Base-by-base conservation (phyloP, 192 early-diverging fungal species). In the Coemansia sp. region DNA sequence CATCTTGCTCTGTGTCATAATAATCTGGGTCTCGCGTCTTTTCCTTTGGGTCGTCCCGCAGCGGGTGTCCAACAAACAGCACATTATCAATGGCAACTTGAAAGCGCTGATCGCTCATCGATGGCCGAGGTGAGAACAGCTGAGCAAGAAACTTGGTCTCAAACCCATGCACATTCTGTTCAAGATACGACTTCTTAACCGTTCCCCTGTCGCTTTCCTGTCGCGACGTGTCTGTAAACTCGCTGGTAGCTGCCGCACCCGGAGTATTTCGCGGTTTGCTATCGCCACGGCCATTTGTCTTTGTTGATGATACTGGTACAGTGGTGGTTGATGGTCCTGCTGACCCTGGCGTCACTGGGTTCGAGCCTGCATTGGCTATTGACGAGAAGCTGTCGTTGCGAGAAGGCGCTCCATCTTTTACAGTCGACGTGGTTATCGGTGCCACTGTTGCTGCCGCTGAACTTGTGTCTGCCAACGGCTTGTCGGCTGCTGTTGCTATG, bases 31-130 rank as follows among this genome's bases (percentile, higher is more conserved):
- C 87, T 70, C 46, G 67, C 23, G 76, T 58, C 72, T 72, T 74
- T 28, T 71, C 78, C 24, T 74, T 81, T 21, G 73, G 68, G 51
- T 81, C 78, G 53, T 84, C 80, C 15, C 74, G 64, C 58, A 85
- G 74, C 17, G 88, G 88, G 54, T 89, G 89, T 0, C 90, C 90
- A 3, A 91, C 83, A 87, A 98, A 95, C 9, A 88, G 86, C 55
- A 95, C 63, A 46, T 91, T 87, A 71, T 96, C 91, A 8, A 98
- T 87, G 2, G 87, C 83, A 44, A 98, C 81, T 66, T 94, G 91
- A 70, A 98, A 98, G 51, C 87, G 82, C 48, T 83, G 80, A 66
- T 94, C 91, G 69, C 93, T 88, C 23, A 94, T 81, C 23, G 86
- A 77, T 17, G 84, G 76, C 75, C 89, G 92, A 8, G 95, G 95